Percentiles rank a stretch among this genome's conserved stretches.
Conservation (phyloP, 768 basidiomycete species). For the Collybiopsis luxurians region DNA sequence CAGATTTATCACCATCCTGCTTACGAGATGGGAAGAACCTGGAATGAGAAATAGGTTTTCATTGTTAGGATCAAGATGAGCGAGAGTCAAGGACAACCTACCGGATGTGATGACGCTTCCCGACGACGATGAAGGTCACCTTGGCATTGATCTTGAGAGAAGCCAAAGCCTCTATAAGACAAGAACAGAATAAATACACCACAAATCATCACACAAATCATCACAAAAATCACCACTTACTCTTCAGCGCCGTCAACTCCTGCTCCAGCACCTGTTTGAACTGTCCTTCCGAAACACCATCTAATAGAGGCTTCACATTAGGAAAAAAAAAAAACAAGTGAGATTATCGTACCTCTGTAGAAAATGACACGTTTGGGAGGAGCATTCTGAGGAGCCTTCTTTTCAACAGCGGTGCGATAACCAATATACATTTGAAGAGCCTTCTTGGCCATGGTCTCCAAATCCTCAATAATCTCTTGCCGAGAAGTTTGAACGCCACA, state of each 20-base stretch:
- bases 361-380: conserved; percentile 73
- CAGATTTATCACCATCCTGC: conserved; percentile 36
- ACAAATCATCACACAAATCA: background rate
- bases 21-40: conserved; percentile 48
- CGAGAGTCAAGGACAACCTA: conserved; percentile 10
- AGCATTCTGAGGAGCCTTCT: conserved; percentile 33
- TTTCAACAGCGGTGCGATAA: conserved; percentile 57
- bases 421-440: conserved; percentile 53
- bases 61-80: background rate
- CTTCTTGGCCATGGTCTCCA: conserved; percentile 57
- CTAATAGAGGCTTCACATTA: conserved; percentile 26
- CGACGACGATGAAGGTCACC: conserved; percentile 78
- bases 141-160: conserved; percentile 56
- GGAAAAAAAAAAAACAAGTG: conserved; percentile 2
- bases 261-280: conserved; percentile 51
- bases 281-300: conserved; percentile 55
- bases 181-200: conserved; percentile 6
- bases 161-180: conserved; percentile 59
- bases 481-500: conserved; percentile 66
- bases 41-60: background rate
- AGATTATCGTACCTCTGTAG: conserved; percentile 54
- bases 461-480: conserved; percentile 74
- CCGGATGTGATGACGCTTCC: conserved; percentile 71
- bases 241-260: conserved; percentile 59
- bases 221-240: conserved; percentile 30